Evolutionary conservation across 768 basidiomycete genomes (phyloP).

Genomic region (Auricularia cornea): DNA sequence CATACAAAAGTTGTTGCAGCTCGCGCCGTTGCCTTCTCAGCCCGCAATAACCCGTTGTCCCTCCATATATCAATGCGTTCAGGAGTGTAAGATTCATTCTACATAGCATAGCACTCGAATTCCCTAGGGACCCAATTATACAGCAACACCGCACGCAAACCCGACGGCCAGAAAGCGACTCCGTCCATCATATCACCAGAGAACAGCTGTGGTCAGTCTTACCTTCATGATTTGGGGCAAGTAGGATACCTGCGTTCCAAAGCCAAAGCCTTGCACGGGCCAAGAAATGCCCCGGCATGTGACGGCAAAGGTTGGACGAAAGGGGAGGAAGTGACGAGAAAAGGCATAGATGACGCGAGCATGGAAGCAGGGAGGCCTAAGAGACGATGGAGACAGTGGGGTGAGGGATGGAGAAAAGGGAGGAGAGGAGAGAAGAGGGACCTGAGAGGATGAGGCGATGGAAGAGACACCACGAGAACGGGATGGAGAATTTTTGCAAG

Average conservation of each 20-base stretch:
- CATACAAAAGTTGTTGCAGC: too few species aligned
- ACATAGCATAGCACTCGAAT: neutral
- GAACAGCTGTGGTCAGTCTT: neutral
- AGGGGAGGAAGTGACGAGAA: too few species aligned
- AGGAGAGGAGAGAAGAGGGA: neutral
- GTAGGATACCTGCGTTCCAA: neutral
- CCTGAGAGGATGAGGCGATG: neutral
- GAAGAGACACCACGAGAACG: too few species aligned
- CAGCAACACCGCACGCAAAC: neutral
- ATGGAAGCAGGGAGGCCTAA: too few species aligned
- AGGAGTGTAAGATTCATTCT: neutral
- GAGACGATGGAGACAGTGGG: too few species aligned
- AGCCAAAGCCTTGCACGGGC: too few species aligned
- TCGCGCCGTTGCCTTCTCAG: too few species aligned
- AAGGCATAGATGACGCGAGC: too few species aligned
- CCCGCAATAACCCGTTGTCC: neutral
- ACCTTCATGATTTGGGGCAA: neutral
- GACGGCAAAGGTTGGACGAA: too few species aligned
- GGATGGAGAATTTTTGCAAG: too few species aligned
- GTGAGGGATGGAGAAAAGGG: too few species aligned
- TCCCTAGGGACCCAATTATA: neutral
- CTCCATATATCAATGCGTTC: neutral
- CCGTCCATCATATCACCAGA: neutral
- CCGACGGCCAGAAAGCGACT: neutral
- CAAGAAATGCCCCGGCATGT: too few species aligned